Conservation (phyloP, 1,139 yeast genomes). For the Suhomyces maxii region DNA sequence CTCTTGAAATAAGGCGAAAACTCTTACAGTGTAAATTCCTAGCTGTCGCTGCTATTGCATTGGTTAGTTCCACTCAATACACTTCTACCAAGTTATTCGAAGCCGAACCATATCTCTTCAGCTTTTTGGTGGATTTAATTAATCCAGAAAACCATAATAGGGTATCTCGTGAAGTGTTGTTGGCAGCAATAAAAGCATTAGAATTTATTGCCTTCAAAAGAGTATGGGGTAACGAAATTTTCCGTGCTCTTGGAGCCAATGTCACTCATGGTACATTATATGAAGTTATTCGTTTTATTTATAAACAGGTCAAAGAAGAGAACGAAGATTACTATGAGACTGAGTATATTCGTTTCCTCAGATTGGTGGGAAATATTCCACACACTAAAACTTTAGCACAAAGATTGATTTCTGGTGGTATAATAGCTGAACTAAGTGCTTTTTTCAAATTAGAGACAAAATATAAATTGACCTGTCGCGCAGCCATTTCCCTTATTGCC, state of each 20-base stretch:
- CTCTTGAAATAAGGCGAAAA: slow-evolving; percentile 55
- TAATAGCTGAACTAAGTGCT: slow-evolving; percentile 64
- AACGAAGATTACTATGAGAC: slow-evolving; percentile 40
- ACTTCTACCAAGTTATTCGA: slow-evolving; percentile 69
- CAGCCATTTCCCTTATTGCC: slow-evolving; percentile 64
- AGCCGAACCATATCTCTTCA: slow-evolving; percentile 72
- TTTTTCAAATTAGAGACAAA: slow-evolving; percentile 55
- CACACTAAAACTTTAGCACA: slow-evolving; percentile 53
- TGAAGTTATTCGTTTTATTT: slow-evolving; percentile 65
- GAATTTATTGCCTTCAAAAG: slow-evolving; percentile 71
- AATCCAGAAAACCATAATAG: slow-evolving; percentile 54
- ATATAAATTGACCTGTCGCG: slow-evolving; percentile 60
- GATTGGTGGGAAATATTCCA: slow-evolving; percentile 57
- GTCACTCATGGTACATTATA: slow-evolving; percentile 82
- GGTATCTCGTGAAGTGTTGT: slow-evolving; percentile 52
- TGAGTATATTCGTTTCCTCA: slow-evolving; percentile 56
- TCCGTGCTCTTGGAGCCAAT: slow-evolving; percentile 85
- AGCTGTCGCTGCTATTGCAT: slow-evolving; percentile 58
- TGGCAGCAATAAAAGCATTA: slow-evolving; percentile 65
- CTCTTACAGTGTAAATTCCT: slow-evolving; percentile 65
- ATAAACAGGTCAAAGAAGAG: slow-evolving; percentile 44
- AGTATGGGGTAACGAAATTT: slow-evolving; percentile 73
- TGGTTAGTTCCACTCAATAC: slow-evolving; percentile 52
- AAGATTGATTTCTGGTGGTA: slow-evolving; percentile 61
- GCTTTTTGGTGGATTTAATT: slow-evolving; percentile 68